Evolutionary conservation across 1,139 yeast genomes (phyloP).

Genomic region (Lodderomyces theae): DNA sequence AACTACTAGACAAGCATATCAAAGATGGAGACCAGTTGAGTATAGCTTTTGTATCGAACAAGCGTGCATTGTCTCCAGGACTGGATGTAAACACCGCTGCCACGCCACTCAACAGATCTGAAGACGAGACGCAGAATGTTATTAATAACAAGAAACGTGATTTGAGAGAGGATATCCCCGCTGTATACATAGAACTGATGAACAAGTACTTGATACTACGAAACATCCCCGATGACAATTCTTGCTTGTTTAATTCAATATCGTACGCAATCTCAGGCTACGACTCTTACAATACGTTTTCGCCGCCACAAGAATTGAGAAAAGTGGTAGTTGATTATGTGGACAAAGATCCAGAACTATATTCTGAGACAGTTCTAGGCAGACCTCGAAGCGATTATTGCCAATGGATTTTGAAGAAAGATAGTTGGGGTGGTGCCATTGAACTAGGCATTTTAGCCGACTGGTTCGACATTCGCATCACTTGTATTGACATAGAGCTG

Average conservation of each 20-base stretch:
- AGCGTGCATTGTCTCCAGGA: constrained; percentile 8
- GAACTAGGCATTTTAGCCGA: constrained; percentile 66
- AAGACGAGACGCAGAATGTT: not conserved
- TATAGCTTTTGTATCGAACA: constrained; percentile 23
- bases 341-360: constrained; percentile 38
- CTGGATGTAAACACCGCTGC: not conserved
- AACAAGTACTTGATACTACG: constrained; percentile 44
- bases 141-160: constrained; percentile 9
- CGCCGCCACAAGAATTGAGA: constrained; percentile 43
- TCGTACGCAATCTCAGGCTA: constrained; percentile 49
- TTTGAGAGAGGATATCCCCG: constrained; percentile 24
- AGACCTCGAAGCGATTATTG: constrained; percentile 49
- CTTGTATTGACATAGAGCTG: constrained; percentile 68
- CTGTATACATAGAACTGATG: constrained; percentile 21
- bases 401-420: constrained; percentile 58
- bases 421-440: constrained; percentile 86
- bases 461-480: constrained; percentile 51
- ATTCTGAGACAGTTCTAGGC: constrained; percentile 61
- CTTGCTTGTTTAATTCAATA: constrained; percentile 73
- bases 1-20: constrained; percentile 42
- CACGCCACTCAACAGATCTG: not conserved
- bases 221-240: constrained; percentile 74
- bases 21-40: constrained; percentile 58
- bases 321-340: constrained; percentile 48
- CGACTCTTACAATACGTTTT: constrained; percentile 16